Conservation (phyloP, 2,329 filamentous ascomycete genomes). For the Pezicula neosporulosa region DNA sequence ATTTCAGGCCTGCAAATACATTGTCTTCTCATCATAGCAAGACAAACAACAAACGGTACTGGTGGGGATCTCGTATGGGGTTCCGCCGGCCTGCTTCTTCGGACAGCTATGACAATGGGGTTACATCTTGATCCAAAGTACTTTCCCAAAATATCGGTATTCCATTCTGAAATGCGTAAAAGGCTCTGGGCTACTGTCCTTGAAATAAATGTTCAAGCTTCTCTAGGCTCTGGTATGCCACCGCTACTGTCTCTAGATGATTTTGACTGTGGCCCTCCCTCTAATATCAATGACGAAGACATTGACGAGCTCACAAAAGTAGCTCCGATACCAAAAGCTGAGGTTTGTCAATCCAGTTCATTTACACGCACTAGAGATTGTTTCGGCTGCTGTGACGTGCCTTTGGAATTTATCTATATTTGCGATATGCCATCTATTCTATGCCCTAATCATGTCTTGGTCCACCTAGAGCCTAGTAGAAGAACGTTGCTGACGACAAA, state of each 20-base stretch:
- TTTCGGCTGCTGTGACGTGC: too few relatives aligned
- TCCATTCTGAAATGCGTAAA: constrained; percentile 50
- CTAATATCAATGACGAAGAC: constrained; percentile 49
- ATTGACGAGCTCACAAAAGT: constrained; percentile 34
- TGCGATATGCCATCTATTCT: too few relatives aligned
- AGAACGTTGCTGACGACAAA: too few relatives aligned
- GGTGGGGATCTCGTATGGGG: constrained; percentile 51
- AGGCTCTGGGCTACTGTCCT: constrained; percentile 54
- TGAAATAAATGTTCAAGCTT: constrained; percentile 49
- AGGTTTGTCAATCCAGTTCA: background rate
- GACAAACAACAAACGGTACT: constrained; percentile 42
- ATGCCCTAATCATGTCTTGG: too few relatives aligned
- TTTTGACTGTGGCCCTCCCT: constrained; percentile 47
- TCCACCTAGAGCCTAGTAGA: too few relatives aligned
- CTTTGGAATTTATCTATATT: too few relatives aligned
- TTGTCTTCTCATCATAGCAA: constrained; percentile 47
- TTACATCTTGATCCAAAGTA: constrained; percentile 53
- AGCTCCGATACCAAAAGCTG: constrained; percentile 17
- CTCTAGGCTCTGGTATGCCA: constrained; percentile 47
- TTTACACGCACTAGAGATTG: too few relatives aligned
- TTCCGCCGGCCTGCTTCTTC: constrained; percentile 44
- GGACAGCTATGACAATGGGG: constrained; percentile 55
- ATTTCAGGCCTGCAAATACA: constrained; percentile 47
- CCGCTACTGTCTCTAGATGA: constrained; percentile 43
- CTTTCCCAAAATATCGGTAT: constrained; percentile 43